phyloP scores from a whole-genome alignment of 768 basidiomycete species.

The Porphyrellus cyaneotinctus region DNA sequence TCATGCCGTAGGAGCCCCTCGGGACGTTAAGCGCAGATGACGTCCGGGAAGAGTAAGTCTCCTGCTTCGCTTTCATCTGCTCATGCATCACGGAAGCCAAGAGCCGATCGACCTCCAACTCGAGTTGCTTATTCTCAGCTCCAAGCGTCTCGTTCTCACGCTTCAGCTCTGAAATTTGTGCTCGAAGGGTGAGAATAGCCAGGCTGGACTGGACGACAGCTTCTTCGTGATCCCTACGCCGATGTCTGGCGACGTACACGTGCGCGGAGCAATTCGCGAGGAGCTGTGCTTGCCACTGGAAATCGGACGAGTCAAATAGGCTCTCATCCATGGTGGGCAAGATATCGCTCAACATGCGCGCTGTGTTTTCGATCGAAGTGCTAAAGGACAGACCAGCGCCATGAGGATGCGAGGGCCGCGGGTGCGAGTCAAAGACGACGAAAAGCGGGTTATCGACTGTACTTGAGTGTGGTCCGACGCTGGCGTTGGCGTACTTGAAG shows the following conservation, averaged over 20 bases:
- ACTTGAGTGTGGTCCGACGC: neutral
- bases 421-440: conserved; percentile 66
- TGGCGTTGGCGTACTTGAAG: conserved; percentile 31
- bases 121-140: conserved; percentile 25
- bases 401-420: conserved; percentile 52
- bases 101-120: conserved; percentile 24
- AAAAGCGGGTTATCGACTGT: conserved; percentile 35
- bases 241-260: conserved; percentile 40
- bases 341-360: conserved; percentile 42
- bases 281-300: conserved; percentile 66
- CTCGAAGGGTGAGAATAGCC: conserved; percentile 40
- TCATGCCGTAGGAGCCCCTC: conserved; percentile 2
- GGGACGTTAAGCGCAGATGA: neutral
- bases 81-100: conserved; percentile 11
- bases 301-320: conserved; percentile 38
- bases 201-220: conserved; percentile 49
- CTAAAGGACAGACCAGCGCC: conserved; percentile 60
- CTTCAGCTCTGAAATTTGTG: conserved; percentile 38
- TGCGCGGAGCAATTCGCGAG: conserved; percentile 59
- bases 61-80: conserved; percentile 1
- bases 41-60: neutral
- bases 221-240: conserved; percentile 23
- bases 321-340: conserved; percentile 44
- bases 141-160: conserved; percentile 25
- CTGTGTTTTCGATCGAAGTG: conserved; percentile 41